Base-by-base conservation (phyloP, 768 basidiomycete species). In the Mrakia hoshinonis region DNA sequence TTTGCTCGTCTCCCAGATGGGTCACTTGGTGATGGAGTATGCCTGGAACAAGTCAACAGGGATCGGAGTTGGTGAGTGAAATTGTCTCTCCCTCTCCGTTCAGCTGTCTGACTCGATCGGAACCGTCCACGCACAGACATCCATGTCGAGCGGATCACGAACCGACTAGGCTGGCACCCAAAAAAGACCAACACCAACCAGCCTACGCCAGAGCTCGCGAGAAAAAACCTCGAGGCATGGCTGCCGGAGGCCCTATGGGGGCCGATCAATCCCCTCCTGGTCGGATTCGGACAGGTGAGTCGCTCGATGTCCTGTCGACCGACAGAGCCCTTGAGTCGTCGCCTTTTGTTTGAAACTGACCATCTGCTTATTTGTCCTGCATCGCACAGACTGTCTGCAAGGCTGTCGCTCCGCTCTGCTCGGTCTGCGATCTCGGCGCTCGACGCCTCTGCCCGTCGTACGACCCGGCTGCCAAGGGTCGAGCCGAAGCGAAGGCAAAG, bases 71-170 rank as follows among this genome's bases (percentile, higher is more conserved):
- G 43, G 39, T 64, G 13, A 20, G 39, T 64, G 7, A 13, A 24
- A 24, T 24, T 4, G 10, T 43, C 12, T 43, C 26, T 24, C 24
- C n/a, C 43, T 64, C 5, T 24, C 12, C 46, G 26, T 18, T 64
- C 29, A 24, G n/a, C 20, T 39, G n/a, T 43, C 62, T 39, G 6
- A 20, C 43, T 64, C 26, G 9, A 15, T 29, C 43, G 10, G 31
- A 12, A 20, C 18, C 11, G 22, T 64, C 24, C 4, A 26, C 20
- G 1, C 18, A 4, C 31, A 26, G 69, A 70, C 38, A 64, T 70
- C 22, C 69, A 70, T 49, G 69, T 70, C 51, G 69, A 70, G n/a
- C 47, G 69, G 7, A 64, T 70, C 26, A 70, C 69, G 11, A 70
- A 70, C 26, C 48, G 69, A 2, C 69, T 70, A 10, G 69, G 69